Evolutionary conservation across 129 eudicot species (phyloP), one percentile per base, ranked within the genome.

Genomic region (Centella asiatica): DNA sequence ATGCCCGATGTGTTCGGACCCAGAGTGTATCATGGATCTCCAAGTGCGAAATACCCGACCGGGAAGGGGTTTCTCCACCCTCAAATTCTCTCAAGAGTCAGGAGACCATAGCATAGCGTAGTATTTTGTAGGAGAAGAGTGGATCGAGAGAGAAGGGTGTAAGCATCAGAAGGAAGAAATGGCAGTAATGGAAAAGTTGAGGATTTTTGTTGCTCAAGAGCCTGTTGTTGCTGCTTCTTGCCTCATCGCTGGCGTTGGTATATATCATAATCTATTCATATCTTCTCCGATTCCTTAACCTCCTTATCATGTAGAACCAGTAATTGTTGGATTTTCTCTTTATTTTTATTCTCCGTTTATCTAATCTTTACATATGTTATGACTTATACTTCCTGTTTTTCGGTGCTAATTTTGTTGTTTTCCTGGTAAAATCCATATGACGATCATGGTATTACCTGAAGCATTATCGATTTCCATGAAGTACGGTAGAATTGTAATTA

Each of bases 171-270:
- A 23, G 22, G 40, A 20, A 57, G 44, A 66, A 66, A 88, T 88
- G 96, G 70, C 80, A 68, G 81, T 84, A 46, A 88, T 88, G 96
- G 77, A 77, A 56, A 88, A 71, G 69, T 74, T 88, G 58, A 88
- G 54, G 77, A 84, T 84, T 82, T 79, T 88, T 59, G 82, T 88
- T 0, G 94, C 62, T 7, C 81, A 84, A 72, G 87, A 88, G 75
- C 96, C 96, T 14, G 76, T 89, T 6, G 90, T 85, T 58, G 94
- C 97, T 29, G 97, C 97, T 62, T 89, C 97, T 51, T 80, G 95
- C 69, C 83, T 89, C 57, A 89, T 83, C 67, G 88, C 76, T 32
- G 97, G 97, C 57, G 66, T 89, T 24, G 97, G 95, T 89, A 72
- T 5, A 22, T n/a, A n/a, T n/a, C n/a, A n/a, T n/a, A n/a, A n/a